These are phyloP conservation scores for Halenospora varia DNA, from an alignment of 495 filamentous ascomycete genomes.

Conservation along the genomic window DNA sequence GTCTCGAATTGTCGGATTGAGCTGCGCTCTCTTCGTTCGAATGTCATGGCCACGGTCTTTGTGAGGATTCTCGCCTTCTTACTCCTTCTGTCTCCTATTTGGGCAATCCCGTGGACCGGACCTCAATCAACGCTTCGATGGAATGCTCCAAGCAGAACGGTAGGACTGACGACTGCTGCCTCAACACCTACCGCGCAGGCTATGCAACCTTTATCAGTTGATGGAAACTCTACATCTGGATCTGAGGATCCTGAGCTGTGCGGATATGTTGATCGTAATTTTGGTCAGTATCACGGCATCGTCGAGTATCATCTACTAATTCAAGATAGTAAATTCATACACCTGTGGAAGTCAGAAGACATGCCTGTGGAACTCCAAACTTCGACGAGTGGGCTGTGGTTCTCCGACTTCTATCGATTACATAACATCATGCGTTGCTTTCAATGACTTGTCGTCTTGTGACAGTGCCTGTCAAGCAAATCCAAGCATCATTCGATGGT, in stretches of 20 bases:
- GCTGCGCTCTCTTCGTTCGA: background rate
- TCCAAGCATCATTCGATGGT: slow-evolving; percentile 13
- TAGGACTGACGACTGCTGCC: background rate
- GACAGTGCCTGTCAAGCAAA: slow-evolving; percentile 7
- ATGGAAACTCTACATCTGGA: background rate
- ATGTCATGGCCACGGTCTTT: slow-evolving; percentile 2
- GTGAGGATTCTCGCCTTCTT: background rate
- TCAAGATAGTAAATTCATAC: slow-evolving; percentile 4
- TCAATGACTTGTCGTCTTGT: background rate
- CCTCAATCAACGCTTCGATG: background rate
- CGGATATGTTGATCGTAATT: slow-evolving; percentile 8
- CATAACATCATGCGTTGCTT: slow-evolving; percentile 10
- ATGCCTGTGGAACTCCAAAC: slow-evolving; percentile 11
- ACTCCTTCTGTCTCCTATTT: background rate
- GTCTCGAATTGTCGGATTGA: background rate
- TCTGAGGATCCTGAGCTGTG: background rate
- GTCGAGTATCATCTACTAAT: background rate
- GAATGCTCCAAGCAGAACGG: background rate
- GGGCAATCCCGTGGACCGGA: background rate
- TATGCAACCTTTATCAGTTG: background rate
- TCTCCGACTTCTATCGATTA: slow-evolving; percentile 2
- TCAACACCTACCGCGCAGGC: background rate
- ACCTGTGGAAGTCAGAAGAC: slow-evolving; percentile 8
- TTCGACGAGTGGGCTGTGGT: slow-evolving; percentile 7
- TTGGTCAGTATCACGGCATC: background rate